Percentiles rank a stretch among this genome's conserved stretches.
phyloP scores from a whole-genome alignment of 2,329 filamentous ascomycete species.

The Colletotrichum spinosum region DNA sequence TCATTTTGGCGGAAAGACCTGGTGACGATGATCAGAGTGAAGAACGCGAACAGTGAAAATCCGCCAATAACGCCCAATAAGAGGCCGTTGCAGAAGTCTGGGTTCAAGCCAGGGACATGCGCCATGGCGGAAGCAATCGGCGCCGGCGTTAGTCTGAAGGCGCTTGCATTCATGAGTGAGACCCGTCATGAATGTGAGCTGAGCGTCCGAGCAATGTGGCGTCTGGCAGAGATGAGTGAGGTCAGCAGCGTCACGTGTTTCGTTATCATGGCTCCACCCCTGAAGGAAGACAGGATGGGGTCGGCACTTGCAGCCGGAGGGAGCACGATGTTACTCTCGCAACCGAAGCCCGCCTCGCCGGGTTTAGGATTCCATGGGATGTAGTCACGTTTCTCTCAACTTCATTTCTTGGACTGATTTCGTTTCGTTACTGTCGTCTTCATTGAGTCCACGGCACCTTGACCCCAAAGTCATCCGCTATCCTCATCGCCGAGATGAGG shows the following conservation, averaged over 20 bases:
- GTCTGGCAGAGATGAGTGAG: too few species aligned
- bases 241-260: too few species aligned
- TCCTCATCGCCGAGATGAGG: slow-evolving; percentile 66
- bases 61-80: slow-evolving; percentile 38
- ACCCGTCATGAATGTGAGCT: too few species aligned
- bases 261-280: too few species aligned
- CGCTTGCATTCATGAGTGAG: too few species aligned
- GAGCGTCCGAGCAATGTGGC: too few species aligned
- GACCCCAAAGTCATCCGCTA: slow-evolving; percentile 65
- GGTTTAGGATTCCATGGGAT: background rate
- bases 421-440: background rate
- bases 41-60: slow-evolving; percentile 36
- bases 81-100: slow-evolving; percentile 9
- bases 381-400: background rate
- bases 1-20: slow-evolving; percentile 43
- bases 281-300: too few species aligned
- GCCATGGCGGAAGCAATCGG: background rate
- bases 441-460: slow-evolving; percentile 47
- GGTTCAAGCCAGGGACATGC: background rate
- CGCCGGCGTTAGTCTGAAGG: background rate
- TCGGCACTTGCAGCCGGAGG: too few species aligned
- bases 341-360: too few species aligned
- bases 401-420: background rate
- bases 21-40: slow-evolving; percentile 37
- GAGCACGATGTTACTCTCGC: background rate